A percentile compares a stretch with the other conserved stretches of the same genome.
Evolutionary conservation across 2,329 filamentous ascomycete species (phyloP).

Genomic region (Penicillium digitatum): DNA sequence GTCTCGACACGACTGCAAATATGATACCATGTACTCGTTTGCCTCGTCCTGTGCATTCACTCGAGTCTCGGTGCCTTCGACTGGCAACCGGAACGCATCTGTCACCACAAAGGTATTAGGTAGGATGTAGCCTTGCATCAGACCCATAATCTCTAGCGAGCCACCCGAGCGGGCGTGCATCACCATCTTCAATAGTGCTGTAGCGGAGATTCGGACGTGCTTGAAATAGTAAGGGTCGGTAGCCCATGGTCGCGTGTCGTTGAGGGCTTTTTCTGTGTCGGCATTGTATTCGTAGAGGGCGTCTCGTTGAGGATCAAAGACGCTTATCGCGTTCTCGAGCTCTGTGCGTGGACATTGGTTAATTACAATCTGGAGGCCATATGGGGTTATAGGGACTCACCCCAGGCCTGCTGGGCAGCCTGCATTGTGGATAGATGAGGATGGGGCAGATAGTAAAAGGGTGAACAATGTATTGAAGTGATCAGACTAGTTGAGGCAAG

Average conservation of each 20-base stretch:
- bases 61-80: slow-evolving; percentile 96
- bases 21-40: slow-evolving; percentile 94
- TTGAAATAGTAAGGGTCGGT: slow-evolving; percentile 84
- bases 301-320: slow-evolving; percentile 82
- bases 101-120: slow-evolving; percentile 83
- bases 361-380: not conserved
- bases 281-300: slow-evolving; percentile 82
- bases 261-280: slow-evolving; percentile 63
- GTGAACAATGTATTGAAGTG: not conserved
- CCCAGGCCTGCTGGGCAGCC: slow-evolving; percentile 58
- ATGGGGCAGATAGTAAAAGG: not conserved
- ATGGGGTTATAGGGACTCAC: slow-evolving; percentile 35
- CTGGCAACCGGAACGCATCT: slow-evolving; percentile 87
- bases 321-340: slow-evolving; percentile 77
- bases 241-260: slow-evolving; percentile 67
- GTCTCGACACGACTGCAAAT: slow-evolving; percentile 70
- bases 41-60: slow-evolving; percentile 95
- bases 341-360: slow-evolving; percentile 52
- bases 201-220: slow-evolving; percentile 84
- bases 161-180: slow-evolving; percentile 98
- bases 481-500: slow-evolving; percentile 2
- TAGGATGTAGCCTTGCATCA: slow-evolving; percentile 94
- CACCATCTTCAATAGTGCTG: slow-evolving; percentile 96
- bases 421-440: slow-evolving; percentile 44
- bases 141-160: slow-evolving; percentile 88